phyloP scores from a whole-genome alignment of 2,329 filamentous ascomycete genomes.

The Fusarium incarnatum region DNA sequence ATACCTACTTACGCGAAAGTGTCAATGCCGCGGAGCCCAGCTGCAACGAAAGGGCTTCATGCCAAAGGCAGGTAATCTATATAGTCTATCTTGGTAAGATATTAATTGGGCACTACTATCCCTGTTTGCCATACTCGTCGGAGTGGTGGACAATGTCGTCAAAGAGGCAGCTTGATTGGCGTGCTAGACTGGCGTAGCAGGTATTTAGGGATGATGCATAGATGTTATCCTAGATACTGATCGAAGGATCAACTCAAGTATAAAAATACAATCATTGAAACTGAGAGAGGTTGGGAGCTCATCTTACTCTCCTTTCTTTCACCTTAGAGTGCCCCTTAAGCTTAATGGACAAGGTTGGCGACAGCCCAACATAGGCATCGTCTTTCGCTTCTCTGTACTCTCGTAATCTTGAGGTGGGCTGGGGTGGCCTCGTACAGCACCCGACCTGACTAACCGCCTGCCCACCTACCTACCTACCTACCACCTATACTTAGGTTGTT shows the following conservation, averaged over 20 bases:
- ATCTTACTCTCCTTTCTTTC: conserved; percentile 28
- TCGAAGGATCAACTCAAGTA: not conserved
- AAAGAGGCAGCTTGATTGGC: not conserved
- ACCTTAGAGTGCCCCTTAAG: conserved; percentile 31
- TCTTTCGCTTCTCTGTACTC: conserved; percentile 31
- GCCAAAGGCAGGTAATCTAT: not conserved
- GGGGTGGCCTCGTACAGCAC: conserved; percentile 20
- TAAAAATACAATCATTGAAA: not conserved
- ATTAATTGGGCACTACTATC: not conserved
- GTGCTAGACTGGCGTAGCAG: not conserved
- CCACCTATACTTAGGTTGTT: too few relatives aligned
- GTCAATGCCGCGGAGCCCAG: not conserved
- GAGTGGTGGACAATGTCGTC: not conserved
- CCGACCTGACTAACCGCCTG: too few relatives aligned
- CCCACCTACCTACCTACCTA: too few relatives aligned
- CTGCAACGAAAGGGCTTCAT: not conserved
- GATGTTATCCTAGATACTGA: not conserved
- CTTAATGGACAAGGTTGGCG: conserved; percentile 33
- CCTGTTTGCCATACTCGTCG: not conserved
- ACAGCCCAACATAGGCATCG: conserved; percentile 31
- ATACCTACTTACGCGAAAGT: not conserved
- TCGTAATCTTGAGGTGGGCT: conserved; percentile 35
- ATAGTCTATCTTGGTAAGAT: not conserved
- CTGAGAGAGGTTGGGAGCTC: conserved; percentile 12
- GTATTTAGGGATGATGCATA: not conserved